Percentiles rank a stretch among this genome's conserved stretches.
Conservation (phyloP, 2,329 filamentous ascomycete genomes). For the Aspergillus sojae region DNA sequence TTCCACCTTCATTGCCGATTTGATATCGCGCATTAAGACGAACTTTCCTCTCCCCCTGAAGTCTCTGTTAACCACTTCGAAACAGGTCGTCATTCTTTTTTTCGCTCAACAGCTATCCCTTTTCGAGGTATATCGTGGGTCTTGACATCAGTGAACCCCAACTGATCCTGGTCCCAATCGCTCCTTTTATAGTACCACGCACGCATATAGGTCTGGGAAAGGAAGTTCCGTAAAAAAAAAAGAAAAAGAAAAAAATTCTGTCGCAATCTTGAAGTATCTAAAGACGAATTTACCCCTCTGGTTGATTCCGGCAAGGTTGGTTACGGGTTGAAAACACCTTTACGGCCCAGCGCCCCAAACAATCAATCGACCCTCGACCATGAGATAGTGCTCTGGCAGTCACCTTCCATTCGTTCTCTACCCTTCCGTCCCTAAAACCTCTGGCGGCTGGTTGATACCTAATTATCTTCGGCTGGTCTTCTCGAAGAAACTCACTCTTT, state of each 20-base stretch:
- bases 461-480: constrained; percentile 34
- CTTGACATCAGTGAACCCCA: constrained; percentile 2
- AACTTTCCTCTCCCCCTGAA: constrained; percentile 17
- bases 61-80: constrained; percentile 18
- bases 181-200: constrained; percentile 6
- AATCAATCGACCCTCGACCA: constrained; percentile 20
- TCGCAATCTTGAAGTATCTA: not conserved
- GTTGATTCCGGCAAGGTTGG: not conserved
- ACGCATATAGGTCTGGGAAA: not conserved
- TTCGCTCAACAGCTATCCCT: constrained; percentile 3
- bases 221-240: not conserved
- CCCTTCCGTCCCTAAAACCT: constrained; percentile 14
- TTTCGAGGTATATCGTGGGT: constrained; percentile 10
- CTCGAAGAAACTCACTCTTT: constrained; percentile 22
- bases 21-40: constrained; percentile 26
- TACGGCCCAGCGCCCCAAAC: constrained; percentile 10
- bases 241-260: not conserved
- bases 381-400: constrained; percentile 43
- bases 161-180: not conserved
- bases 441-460: constrained; percentile 30
- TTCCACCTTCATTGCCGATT: constrained; percentile 21
- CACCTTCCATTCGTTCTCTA: constrained; percentile 28
- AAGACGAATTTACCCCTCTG: not conserved
- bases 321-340: constrained; percentile 4
- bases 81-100: constrained; percentile 22